Base-by-base conservation (phyloP, 805 yeast species). In the Saitoella complicata region DNA sequence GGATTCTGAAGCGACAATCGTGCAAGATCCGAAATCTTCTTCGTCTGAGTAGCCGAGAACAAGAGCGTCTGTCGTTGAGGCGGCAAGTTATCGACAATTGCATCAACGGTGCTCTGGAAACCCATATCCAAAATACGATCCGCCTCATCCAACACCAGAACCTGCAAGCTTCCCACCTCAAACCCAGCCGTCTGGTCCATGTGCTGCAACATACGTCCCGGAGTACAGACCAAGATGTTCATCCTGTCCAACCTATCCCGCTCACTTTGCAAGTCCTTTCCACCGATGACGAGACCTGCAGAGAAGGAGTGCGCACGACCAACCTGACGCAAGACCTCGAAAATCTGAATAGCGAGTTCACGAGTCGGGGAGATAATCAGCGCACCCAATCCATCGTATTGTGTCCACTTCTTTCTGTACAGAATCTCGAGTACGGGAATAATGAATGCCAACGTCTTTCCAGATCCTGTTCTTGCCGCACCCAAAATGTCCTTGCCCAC, bases 81-180 rank as follows among this genome's bases (percentile, higher is more conserved):
- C 0, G 95, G 93, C 48, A 86, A 64, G 58, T 80, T 84, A 40
- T 74, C 72, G 31, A 86, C 63, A 44, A 86, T 86, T 32, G 79
- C 80, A 58, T 87, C 95, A 49, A 86, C 63, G 39, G 91, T 80
- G 53, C 74, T 75, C 57, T 77, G 78, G 69, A 86, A 86, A 6
- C 95, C 95, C 94, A 87, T 83, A 62, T 86, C 96, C 54, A 86
- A 65, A 55, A 91, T 83, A 52, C 95, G 68, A 58, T 86, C 96
- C 0, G 95, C 95, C 61, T 86, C 96, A 60, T 86, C 96, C 43
- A 86, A 62, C 2, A 86, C 86, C 39, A 86, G 63, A 57, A 80
- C 72, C 60, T 86, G 88, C 49, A 86, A 63, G 56, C 82, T 83
- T 21, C 76, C 67, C 7, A 80, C 65, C 53, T 80, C 87, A 59